These are phyloP conservation scores for Periconia digitata DNA, from an alignment of 2,329 filamentous ascomycete genomes.

Conservation along the genomic window DNA sequence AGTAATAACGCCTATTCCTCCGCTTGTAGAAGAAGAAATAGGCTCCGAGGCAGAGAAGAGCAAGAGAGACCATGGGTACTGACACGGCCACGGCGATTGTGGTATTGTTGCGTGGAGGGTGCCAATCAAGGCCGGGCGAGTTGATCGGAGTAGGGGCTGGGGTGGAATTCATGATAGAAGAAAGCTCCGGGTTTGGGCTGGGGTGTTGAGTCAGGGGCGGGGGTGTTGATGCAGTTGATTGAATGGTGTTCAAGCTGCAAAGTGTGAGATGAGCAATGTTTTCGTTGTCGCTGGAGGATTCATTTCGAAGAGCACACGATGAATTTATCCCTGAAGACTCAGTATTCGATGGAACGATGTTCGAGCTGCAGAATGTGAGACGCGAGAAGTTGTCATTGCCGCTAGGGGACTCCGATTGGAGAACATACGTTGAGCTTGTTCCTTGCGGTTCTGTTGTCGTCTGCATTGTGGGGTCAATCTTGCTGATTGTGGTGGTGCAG, in stretches of 20 bases:
- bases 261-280: background rate
- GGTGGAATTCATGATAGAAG: background rate
- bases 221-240: background rate
- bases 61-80: background rate
- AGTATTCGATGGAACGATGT: too few relatives aligned
- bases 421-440: background rate
- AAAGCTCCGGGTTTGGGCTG: too few relatives aligned
- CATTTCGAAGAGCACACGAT: background rate
- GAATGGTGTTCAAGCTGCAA: background rate
- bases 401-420: background rate
- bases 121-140: background rate
- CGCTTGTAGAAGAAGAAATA: background rate
- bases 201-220: background rate
- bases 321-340: too few relatives aligned
- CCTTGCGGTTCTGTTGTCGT: background rate
- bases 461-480: background rate
- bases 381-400: background rate
- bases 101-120: background rate
- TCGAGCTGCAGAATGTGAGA: background rate
- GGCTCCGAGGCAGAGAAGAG: background rate
- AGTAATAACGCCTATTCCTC: background rate
- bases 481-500: background rate
- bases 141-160: background rate
- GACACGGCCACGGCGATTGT: background rate
- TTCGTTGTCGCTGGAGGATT: background rate